Evolutionary conservation across 768 basidiomycete genomes (phyloP), one percentile per base, ranked within the genome.

Genomic region (Boletus tomentosulus): DNA sequence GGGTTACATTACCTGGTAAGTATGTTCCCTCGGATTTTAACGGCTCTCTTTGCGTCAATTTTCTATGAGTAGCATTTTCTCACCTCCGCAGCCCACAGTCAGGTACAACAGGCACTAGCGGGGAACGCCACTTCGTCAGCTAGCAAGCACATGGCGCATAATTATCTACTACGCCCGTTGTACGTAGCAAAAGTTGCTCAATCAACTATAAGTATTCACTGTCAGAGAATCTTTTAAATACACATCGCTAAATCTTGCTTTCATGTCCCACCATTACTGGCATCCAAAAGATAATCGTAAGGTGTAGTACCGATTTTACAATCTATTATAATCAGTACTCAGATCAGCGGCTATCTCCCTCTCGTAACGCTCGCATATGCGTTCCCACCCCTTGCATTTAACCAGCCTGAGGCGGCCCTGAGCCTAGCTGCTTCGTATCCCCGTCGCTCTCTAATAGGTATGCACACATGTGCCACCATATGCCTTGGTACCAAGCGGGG

Each of bases 341-440:
- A 66, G 35, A n/a, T 54, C 58, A 51, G n/a, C 60, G 53, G 53
- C 43, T 16, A n/a, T 13, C 22, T 24, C 31, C 35, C 24, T 54
- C 62, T 59, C 64, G 65, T 65, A 64, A 66, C 49, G 27, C 41
- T 48, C 42, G 44, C 44, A 44, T 48, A 22, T 45, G 30, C 35
- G 27, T 57, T 66, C 63, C 45, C 64, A 66, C 63, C 63, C 55
- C 42, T 16, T 35, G 37, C 30, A 12, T 34, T 38, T 43, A 38
- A n/a, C 19, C 25, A 41, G 46, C 39, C 16, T 28, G 11, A 9
- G 7, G 33, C 33, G 19, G 19, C 19, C 19, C 19, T 27, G 6
- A 5, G 33, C 33, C 13, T 12, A 9, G 30, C 41, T 55, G 44
- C 38, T 39, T 22, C 38, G 50, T 60, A 46, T 54, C 47, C 58